A percentile compares a stretch with the other conserved stretches of the same genome.
phyloP scores from a whole-genome alignment of 306 rosid genomes.

The Rosa persica region DNA sequence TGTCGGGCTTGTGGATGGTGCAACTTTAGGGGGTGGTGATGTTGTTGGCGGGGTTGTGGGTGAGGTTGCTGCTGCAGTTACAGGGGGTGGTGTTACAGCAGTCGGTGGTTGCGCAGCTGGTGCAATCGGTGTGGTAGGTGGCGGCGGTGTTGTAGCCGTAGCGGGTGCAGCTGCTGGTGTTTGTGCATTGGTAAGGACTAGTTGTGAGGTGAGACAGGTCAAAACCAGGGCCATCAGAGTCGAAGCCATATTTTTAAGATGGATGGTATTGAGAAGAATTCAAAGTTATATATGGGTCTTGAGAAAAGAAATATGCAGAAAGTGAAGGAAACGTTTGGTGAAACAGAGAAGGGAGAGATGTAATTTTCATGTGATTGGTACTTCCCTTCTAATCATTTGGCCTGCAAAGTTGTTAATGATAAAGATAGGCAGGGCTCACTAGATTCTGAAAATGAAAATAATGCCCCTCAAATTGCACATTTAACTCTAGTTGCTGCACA shows the following conservation, averaged over 20 bases:
- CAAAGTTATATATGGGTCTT: constrained; percentile 14
- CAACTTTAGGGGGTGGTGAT: constrained; percentile 54
- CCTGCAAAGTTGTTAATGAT: neutral
- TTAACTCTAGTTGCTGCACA: neutral
- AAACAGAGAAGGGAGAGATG: constrained; percentile 32
- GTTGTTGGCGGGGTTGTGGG: constrained; percentile 43
- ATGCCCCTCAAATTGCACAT: neutral
- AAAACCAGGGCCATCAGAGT: constrained; percentile 21
- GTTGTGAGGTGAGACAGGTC: constrained; percentile 28
- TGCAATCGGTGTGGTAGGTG: constrained; percentile 43
- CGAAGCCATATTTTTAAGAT: constrained; percentile 34
- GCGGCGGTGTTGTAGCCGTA: constrained; percentile 32
- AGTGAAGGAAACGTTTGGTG: constrained; percentile 30
- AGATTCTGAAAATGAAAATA: neutral
- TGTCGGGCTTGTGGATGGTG: constrained; percentile 52
- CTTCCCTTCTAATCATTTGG: constrained; percentile 39
- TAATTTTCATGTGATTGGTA: constrained; percentile 45
- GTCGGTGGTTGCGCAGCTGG: constrained; percentile 43
- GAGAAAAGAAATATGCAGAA: neutral
- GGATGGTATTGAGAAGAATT: constrained; percentile 8
- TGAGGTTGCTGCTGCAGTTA: constrained; percentile 31
- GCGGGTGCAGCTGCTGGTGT: constrained; percentile 40
- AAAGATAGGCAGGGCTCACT: neutral
- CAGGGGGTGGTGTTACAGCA: constrained; percentile 43
- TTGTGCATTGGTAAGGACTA: constrained; percentile 31